Evolutionary conservation across 164 flowering plant species (phyloP), one percentile per base, ranked within the genome.

Genomic region (Euptelea pleiosperma): DNA sequence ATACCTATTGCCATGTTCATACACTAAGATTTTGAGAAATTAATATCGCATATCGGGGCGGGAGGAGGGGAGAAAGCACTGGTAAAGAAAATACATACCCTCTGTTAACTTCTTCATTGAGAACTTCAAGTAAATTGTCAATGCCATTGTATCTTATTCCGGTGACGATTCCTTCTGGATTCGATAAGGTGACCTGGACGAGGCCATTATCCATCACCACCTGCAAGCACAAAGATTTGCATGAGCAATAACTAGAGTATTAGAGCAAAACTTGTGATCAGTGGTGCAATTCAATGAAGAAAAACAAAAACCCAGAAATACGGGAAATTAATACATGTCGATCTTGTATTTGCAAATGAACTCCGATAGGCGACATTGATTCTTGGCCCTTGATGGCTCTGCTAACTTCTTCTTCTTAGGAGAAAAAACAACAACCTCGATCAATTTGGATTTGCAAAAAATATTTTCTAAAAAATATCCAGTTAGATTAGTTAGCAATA

Each of bases 191-290:
- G 15, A 78, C 64, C 51, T 73, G 72, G 0, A 70, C 47, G 44
- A 75, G 51, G 0, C 79, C 82, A 65, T 78, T 78, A 35, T 75
- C 82, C 42, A 78, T 45, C 61, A 73, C 65, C 54, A 73, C 82
- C 82, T 75, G 73, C 73, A 62, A 36, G 73, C 73, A 62, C 30
- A 47, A 36, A 7, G 24, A 59, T 24, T 3, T 25, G 22, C 33
- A 30, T n/a, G 33, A 45, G 21, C 52, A 21, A 31, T 9, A 51
- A 51, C 1, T 7, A 12, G 7, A 30, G 37, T 9, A 18, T 5
- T 12, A 26, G n/a, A n/a, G n/a, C n/a, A n/a, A n/a, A n/a, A n/a
- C n/a, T n/a, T n/a, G n/a, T n/a, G n/a, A n/a, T n/a, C n/a, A n/a
- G n/a, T n/a, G n/a, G n/a, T n/a, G n/a, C n/a, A n/a, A n/a, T n/a